Evolutionary conservation across 805 yeast species (phyloP), one percentile per base, ranked within the genome.

Genomic region (Pichia phayaonensis): DNA sequence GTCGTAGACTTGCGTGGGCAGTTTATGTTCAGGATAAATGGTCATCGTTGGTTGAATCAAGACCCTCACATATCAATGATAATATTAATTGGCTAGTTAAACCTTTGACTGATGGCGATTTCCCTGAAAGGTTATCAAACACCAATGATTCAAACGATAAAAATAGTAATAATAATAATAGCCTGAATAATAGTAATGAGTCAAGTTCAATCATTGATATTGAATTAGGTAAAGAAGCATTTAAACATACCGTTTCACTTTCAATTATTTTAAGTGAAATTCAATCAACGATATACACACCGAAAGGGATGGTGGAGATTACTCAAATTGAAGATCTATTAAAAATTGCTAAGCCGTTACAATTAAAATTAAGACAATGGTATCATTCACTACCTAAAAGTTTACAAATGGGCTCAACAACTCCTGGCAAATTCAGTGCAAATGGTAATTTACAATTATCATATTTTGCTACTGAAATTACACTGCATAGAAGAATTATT

Each of bases 1-100:
- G 99, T 47, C 79, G 88, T 58, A 73, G 98, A 52, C 68, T 92
- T 45, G 96, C 97, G 0, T 92, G 99, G 98, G 97, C 97, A 0
- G 94, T 90, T 1, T 92, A 81, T 73, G 72, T 86, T 47, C 95
- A 90, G 65, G 97, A 90, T 61, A 89, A 90, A 63, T 92, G 98
- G 98, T 75, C 84, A 11, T 73, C 96, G 1, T 68, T 90, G 45
- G 79, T 81, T 48, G 95, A 88, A 61, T 80, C 90, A 0, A 72
- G 97, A 42, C 95, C 96, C 2, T 84, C 96, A 0, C 96, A 89
- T 65, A 75, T 85, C 36, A 77, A 81, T 21, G 73, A 80, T 50
- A 84, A 82, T 2, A 69, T 75, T 49, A 86, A 89, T 62, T 92
- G 98, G 97, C 72, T 84, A 40, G 94, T 90, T 4, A 72, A 76